Evolutionary conservation across 176 grass and related monocot species (phyloP).

Genomic region (Neostapfia colusana): DNA sequence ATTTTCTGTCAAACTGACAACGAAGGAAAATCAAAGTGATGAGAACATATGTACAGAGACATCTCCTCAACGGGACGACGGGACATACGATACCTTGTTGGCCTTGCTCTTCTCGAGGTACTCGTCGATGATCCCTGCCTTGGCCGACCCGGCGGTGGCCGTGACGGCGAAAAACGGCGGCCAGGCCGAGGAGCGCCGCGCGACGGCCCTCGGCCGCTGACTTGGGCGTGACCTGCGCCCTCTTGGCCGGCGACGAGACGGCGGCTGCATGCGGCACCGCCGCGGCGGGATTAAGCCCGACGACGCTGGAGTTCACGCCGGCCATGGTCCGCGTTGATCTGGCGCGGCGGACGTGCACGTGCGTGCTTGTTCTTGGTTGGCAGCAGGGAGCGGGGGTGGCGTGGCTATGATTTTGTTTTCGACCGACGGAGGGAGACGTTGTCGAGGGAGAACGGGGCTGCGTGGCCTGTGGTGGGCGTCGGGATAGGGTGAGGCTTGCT

Average conservation of each 20-base stretch:
- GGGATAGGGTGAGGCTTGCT: constrained; percentile 97
- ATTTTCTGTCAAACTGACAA: background rate
- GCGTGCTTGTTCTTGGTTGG: background rate
- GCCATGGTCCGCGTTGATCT: constrained; percentile 49
- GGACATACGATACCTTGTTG: constrained; percentile 96
- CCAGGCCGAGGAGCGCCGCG: constrained; percentile 66
- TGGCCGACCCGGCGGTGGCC: constrained; percentile 41
- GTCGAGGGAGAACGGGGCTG: constrained; percentile 19
- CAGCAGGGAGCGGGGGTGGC: background rate
- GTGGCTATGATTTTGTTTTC: constrained; percentile 49
- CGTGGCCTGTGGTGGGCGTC: constrained; percentile 54
- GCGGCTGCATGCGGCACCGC: constrained; percentile 43
- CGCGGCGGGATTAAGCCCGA: constrained; percentile 61
- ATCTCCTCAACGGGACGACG: background rate
- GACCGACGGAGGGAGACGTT: constrained; percentile 2
- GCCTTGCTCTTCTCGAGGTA: constrained; percentile 98
- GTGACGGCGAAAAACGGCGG: constrained; percentile 60
- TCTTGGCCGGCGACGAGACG: constrained; percentile 8
- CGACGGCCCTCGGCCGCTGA: constrained; percentile 77
- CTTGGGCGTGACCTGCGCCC: constrained; percentile 32
- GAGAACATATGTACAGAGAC: background rate
- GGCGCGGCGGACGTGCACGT: no score
- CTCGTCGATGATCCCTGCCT: constrained; percentile 72
- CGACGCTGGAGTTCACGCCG: constrained; percentile 59
- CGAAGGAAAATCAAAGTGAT: background rate